Conservation (phyloP, 2,329 filamentous ascomycete species). For the Ramichloridium luteum region DNA sequence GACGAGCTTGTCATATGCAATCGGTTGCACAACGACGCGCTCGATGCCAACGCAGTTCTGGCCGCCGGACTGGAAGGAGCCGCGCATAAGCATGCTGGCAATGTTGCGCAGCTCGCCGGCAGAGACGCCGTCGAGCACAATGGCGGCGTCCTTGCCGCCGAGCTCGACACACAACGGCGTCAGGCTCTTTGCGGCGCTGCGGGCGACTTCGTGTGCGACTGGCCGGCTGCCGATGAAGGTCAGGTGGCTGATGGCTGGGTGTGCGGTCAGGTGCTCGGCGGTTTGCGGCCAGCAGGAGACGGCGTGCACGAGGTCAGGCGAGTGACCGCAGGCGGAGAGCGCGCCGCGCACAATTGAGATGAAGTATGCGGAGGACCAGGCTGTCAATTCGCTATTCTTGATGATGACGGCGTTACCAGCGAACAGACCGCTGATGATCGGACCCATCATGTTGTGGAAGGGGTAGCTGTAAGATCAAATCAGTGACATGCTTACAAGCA, state of each 20-base stretch:
- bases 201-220: slow-evolving; percentile 78
- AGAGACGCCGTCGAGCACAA: slow-evolving; percentile 63
- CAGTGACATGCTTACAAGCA: too few species aligned
- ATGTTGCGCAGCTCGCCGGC: slow-evolving; percentile 57
- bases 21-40: slow-evolving; percentile 69
- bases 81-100: slow-evolving; percentile 72
- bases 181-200: slow-evolving; percentile 72
- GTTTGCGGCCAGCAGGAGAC: slow-evolving; percentile 79
- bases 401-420: slow-evolving; percentile 84
- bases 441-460: slow-evolving; percentile 89
- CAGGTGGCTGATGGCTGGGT: slow-evolving; percentile 72
- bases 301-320: slow-evolving; percentile 68
- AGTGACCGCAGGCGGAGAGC: slow-evolving; percentile 69
- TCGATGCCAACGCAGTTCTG: slow-evolving; percentile 98
- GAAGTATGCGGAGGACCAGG: slow-evolving; percentile 83
- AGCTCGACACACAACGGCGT: slow-evolving; percentile 84
- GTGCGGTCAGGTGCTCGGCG: slow-evolving; percentile 71
- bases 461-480: slow-evolving; percentile 19
- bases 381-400: slow-evolving; percentile 90
- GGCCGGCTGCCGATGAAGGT: slow-evolving; percentile 90
- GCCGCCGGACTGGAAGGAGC: slow-evolving; percentile 86
- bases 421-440: slow-evolving; percentile 82
- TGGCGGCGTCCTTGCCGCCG: slow-evolving; percentile 86
- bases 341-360: slow-evolving; percentile 65
- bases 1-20: slow-evolving; percentile 63